A percentile compares a stretch with the other conserved stretches of the same genome.
These are phyloP conservation scores for Comarum palustre DNA, from an alignment of 306 rosid genomes.

Conservation along the genomic window DNA sequence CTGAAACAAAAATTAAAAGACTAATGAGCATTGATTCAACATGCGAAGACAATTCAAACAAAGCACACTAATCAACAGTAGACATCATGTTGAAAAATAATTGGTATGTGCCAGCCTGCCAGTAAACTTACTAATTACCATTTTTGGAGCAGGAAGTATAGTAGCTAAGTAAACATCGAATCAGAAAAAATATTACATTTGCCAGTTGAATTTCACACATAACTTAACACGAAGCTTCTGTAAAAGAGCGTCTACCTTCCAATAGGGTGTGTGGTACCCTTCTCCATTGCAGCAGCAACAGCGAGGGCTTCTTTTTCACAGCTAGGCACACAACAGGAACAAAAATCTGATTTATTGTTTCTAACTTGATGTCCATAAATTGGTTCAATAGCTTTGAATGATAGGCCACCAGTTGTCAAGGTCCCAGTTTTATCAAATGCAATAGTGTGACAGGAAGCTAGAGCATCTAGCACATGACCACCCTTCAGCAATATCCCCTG, in stretches of 20 bases:
- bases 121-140: not conserved
- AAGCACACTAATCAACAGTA: not conserved
- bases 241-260: conserved; percentile 65
- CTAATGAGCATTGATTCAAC: conserved; percentile 4
- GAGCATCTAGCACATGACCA: conserved; percentile 91
- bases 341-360: conserved; percentile 33
- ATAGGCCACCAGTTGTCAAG: conserved; percentile 86
- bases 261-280: conserved; percentile 97
- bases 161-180: not conserved
- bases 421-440: conserved; percentile 99
- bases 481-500: conserved; percentile 97
- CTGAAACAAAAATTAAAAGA: conserved; percentile 45
- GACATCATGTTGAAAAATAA: not conserved
- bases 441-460: conserved; percentile 85
- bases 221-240: conserved; percentile 20
- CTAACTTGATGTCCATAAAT: conserved; percentile 67
- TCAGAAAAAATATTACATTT: not conserved
- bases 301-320: conserved; percentile 99
- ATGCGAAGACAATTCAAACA: not conserved
- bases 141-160: not conserved
- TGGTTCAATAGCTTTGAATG: conserved; percentile 91
- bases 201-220: not conserved
- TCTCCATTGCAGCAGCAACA: conserved; percentile 98
- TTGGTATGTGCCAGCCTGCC: not conserved
- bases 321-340: conserved; percentile 81